Percentiles rank a stretch among this genome's conserved stretches.
phyloP scores from a whole-genome alignment of 208 protist genomes.

The Trypanosoma boissoni region DNA sequence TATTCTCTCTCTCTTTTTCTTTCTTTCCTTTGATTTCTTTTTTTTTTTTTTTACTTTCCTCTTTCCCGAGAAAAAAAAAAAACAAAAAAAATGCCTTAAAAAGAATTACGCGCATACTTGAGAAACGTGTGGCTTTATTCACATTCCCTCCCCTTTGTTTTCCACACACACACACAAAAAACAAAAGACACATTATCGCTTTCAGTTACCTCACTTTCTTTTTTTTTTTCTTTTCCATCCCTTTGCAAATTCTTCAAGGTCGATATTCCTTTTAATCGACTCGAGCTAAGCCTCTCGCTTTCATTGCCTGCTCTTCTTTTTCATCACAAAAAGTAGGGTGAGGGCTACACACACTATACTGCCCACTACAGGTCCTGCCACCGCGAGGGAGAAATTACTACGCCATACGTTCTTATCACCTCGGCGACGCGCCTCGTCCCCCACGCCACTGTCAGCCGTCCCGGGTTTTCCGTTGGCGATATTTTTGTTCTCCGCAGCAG shows the following conservation, averaged over 20 bases:
- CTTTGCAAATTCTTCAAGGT: too few relatives aligned
- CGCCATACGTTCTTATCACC: neutral
- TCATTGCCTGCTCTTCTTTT: neutral
- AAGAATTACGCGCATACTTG: too few relatives aligned
- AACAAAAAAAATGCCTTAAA: neutral
- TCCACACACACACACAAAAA: too few relatives aligned
- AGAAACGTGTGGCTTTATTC: too few relatives aligned
- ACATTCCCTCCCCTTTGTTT: too few relatives aligned
- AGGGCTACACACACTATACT: constrained; percentile 16
- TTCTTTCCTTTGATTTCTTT: neutral
- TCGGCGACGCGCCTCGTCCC: neutral
- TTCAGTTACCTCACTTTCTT: too few relatives aligned
- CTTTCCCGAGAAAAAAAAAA: neutral
- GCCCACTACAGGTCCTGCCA: constrained; percentile 9
- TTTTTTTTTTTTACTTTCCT: constrained; percentile 2
- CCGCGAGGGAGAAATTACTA: constrained; percentile 1
- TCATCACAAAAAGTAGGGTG: constrained; percentile 12
- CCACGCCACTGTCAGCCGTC: neutral
- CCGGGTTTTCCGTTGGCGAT: neutral
- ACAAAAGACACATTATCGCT: too few relatives aligned
- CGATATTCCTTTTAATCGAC: too few relatives aligned
- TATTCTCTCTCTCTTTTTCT: constrained; percentile 8
- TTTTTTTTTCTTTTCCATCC: neutral
- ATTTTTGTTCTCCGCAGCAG: neutral
- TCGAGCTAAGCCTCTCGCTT: too few relatives aligned